phyloP scores from a whole-genome alignment of 176 grass and related monocot genomes.

The Puccinellia tenuiflora region DNA sequence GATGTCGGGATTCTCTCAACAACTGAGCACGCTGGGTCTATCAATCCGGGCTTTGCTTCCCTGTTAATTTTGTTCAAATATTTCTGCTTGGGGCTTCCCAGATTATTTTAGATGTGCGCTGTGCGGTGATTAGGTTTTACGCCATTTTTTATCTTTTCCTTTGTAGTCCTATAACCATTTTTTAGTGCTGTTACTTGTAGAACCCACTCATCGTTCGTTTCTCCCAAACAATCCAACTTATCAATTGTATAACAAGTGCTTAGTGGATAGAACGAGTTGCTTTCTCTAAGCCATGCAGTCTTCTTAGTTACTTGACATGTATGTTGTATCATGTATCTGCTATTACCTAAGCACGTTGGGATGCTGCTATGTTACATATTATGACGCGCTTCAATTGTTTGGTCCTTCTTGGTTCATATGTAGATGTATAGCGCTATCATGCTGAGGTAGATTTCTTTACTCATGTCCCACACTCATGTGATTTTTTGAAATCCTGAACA shows the following conservation, averaged over 20 bases:
- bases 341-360: not conserved
- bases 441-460: not conserved
- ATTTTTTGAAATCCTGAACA: not conserved
- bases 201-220: not conserved
- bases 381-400: not conserved
- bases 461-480: not conserved
- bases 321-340: not conserved
- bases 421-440: too few relatives aligned
- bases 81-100: not conserved
- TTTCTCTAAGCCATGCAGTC: not conserved
- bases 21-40: not conserved
- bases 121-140: not conserved
- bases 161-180: not conserved
- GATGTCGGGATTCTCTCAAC: not conserved
- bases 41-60: not conserved
- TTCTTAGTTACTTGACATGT: not conserved
- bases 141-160: not conserved
- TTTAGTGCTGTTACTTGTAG: not conserved
- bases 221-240: not conserved
- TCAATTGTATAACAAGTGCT: not conserved
- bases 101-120: not conserved
- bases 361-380: not conserved
- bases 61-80: not conserved
- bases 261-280: not conserved
- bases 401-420: too few relatives aligned